Evolutionary conservation across 177 flowering plant genomes (phyloP), one percentile per base, ranked within the genome.

Genomic region (Vitis hybrid): DNA sequence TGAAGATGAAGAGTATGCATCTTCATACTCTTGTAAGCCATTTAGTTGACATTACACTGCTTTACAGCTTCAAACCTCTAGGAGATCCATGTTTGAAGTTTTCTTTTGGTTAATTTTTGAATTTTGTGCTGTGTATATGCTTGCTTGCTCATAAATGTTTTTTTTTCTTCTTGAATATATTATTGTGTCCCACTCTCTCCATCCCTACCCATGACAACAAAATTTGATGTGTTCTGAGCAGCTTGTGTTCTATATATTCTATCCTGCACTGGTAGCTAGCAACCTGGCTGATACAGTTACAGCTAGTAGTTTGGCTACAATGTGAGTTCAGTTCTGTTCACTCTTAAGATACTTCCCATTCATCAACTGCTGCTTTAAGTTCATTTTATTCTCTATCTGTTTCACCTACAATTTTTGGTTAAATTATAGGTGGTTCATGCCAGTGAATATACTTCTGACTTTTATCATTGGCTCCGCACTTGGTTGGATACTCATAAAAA

Each of bases 371-470:
- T 7, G 41, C 15, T 24, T 10, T 20, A 3, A 3, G 12, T 9
- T 61, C 11, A 2, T 15, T 61, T 60, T 15, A 60, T n/a, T 18
- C 20, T 49, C 20, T 32, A 50, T 20, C 1, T 60, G 17, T 61
- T 70, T 57, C 48, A 20, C 30, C 12, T 71, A 2, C 17, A 2
- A 15, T 12, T 11, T 41, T 12, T 14, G 32, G 48, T 17, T 70
- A 30, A 17, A 54, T 14, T 68, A 66, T 54, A 91, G 96, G 87
- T 91, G 96, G 96, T 91, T 85, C 79, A 89, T 91, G 90, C 93
- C 91, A 8, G 13, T 91, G 21, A 91, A 91, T 72, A 80, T 91
- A 54, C 79, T 87, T 10, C 8, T 86, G 52, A 87, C 88, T 12
- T 84, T 77, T 60, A 64, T 91, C 2, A 58, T 83, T 72, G 96